A percentile compares a stretch with the other conserved stretches of the same genome.
Evolutionary conservation across 2,329 filamentous ascomycete species (phyloP).

Genomic region (Dactylellina cionopaga): DNA sequence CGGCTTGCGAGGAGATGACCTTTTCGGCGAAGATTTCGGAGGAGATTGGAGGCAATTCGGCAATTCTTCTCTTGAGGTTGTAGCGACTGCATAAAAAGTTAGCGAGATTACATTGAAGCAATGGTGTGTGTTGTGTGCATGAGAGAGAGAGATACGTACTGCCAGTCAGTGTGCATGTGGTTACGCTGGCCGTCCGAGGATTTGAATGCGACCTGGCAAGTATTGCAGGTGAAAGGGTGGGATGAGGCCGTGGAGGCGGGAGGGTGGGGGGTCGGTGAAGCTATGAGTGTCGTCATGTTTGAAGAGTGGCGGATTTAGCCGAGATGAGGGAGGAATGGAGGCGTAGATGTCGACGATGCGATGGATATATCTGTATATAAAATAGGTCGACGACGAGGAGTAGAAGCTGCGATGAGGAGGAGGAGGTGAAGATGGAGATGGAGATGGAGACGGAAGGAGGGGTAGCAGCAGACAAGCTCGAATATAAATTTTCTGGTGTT

Average conservation of each 20-base stretch:
- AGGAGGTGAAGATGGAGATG: not conserved
- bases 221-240: slow-evolving; percentile 97
- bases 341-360: not conserved
- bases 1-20: slow-evolving; percentile 88
- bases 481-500: not conserved
- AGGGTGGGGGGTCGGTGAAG: slow-evolving; percentile 36
- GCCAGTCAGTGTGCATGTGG: slow-evolving; percentile 99
- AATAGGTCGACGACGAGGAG: not conserved
- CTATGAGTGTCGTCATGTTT: slow-evolving; percentile 47
- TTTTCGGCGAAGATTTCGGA: slow-evolving; percentile 96
- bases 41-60: slow-evolving; percentile 86
- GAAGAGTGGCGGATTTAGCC: not conserved
- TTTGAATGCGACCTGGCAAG: slow-evolving; percentile 95
- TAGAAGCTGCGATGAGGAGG: not conserved
- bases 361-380: not conserved
- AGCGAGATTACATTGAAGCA: too few relatives aligned
- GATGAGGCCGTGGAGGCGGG: slow-evolving; percentile 57
- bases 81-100: slow-evolving; percentile 73
- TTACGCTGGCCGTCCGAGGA: slow-evolving; percentile 90
- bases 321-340: not conserved
- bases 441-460: not conserved
- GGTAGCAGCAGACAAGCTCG: not conserved
- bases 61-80: slow-evolving; percentile 93
- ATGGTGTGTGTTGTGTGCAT: not conserved
- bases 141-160: slow-evolving; percentile 70